Evolutionary conservation across 495 filamentous ascomycete species (phyloP).

Genomic region (Poronia punctata): DNA sequence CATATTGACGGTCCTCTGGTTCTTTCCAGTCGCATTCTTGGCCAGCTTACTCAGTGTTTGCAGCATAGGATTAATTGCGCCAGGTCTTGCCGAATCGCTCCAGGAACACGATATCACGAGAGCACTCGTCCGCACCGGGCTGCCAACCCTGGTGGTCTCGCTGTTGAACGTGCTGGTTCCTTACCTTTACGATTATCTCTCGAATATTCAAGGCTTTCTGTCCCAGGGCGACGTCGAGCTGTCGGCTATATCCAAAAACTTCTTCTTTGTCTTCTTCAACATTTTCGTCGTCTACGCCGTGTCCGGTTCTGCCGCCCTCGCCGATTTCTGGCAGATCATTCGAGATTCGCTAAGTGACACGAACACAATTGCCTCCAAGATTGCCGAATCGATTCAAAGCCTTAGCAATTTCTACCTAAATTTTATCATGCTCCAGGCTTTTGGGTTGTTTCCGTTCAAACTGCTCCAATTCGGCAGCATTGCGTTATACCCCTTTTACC

Average conservation of each 20-base stretch:
- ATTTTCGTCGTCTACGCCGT: conserved; percentile 93
- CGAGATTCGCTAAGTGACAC: conserved; percentile 70
- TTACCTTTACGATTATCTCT: conserved; percentile 90
- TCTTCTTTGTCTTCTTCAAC: conserved; percentile 99
- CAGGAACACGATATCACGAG: conserved; percentile 56
- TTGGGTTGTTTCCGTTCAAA: conserved; percentile 89
- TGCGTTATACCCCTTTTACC: conserved; percentile 71
- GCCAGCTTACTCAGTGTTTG: conserved; percentile 71
- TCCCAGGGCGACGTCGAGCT: conserved; percentile 93
- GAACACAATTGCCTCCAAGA: conserved; percentile 62
- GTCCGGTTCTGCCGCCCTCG: conserved; percentile 66
- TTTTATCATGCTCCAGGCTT: conserved; percentile 85
- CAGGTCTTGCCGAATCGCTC: conserved; percentile 61
- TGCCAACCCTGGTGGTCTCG: conserved; percentile 78
- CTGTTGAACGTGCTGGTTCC: conserved; percentile 84
- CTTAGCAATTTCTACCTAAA: conserved; percentile 86
- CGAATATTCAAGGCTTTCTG: conserved; percentile 85
- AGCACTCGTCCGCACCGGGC: conserved; percentile 76
- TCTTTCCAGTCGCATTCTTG: conserved; percentile 72
- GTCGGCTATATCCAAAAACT: conserved; percentile 94
- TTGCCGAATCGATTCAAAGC: conserved; percentile 67
- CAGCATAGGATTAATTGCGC: conserved; percentile 65
- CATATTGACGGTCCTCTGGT: conserved; percentile 83
- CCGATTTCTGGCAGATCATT: conserved; percentile 62
- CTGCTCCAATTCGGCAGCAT: conserved; percentile 87